Conservation (phyloP, 129 eudicot genomes). For the Cynara cardunculus region DNA sequence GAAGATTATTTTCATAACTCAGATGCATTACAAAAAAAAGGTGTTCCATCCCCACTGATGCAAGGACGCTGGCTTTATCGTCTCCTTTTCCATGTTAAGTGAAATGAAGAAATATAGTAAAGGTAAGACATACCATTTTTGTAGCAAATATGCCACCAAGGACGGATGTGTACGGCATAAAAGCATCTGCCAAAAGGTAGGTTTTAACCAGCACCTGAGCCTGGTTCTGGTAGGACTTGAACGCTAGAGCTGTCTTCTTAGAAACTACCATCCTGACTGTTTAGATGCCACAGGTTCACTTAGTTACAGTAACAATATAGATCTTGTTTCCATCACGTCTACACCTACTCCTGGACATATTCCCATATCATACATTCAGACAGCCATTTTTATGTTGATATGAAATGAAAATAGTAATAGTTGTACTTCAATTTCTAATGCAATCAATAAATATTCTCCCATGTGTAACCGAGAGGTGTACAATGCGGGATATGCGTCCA, state of each 20-base stretch:
- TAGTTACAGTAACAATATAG: slow-evolving; percentile 15
- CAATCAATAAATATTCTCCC: neutral
- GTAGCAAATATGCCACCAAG: slow-evolving; percentile 75
- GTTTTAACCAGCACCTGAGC: slow-evolving; percentile 62
- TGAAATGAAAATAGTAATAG: neutral
- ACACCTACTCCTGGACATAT: slow-evolving; percentile 15
- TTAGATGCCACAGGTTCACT: slow-evolving; percentile 16
- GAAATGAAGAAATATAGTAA: slow-evolving; percentile 1
- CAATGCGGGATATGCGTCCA: neutral
- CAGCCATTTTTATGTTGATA: neutral
- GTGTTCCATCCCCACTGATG: neutral
- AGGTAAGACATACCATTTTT: slow-evolving; percentile 60
- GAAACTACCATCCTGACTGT: slow-evolving; percentile 41
- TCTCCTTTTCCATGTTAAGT: slow-evolving; percentile 1
- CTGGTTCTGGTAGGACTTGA: slow-evolving; percentile 63
- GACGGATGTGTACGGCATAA: slow-evolving; percentile 64
- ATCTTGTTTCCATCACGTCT: slow-evolving; percentile 27
- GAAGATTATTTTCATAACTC: neutral
- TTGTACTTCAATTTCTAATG: neutral
- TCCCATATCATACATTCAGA: neutral
- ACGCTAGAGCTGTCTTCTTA: slow-evolving; percentile 50
- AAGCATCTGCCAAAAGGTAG: slow-evolving; percentile 59
- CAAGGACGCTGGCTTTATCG: neutral
- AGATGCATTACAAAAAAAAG: neutral
- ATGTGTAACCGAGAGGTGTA: neutral